Base-by-base conservation (phyloP, 441 rosid species). In the Adansonia grandidieri region DNA sequence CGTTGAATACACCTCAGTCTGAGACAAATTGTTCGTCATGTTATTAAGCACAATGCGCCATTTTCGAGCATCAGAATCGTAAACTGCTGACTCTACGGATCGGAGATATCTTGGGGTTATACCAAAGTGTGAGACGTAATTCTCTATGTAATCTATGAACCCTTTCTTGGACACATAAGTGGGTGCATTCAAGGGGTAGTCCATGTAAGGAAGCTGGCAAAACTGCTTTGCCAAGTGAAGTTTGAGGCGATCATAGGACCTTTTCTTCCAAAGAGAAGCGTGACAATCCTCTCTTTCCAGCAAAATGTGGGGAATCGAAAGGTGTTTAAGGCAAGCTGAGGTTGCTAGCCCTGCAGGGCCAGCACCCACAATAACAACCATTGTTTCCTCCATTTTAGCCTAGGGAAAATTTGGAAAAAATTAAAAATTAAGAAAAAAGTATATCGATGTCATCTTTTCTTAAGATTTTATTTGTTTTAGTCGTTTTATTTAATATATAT, bases 351-450 rank as follows among this genome's bases (percentile, higher is more conserved):
- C 40, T 0, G 65, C 65, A 61, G 65, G 65, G 15, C 40, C 65
- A 22, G 65, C 40, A 9, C 64, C 64, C 2, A 60, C 64, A 22
- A 60, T 60, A 60, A 60, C 37, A 60, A 22, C 64, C 64, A 60
- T 60, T 1, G 11, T 60, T 60, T 60, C 64, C 64, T 22, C 64
- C 64, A 60, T 58, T 58, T 58, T 58, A 61, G 3, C 37, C 37
- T 32, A 32, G 37, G 37, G 37, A 32, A 32, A 32, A 32, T 32
- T 32, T 32, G 37, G 37, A 32, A 32, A 32, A 32, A 32, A 32
- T 32, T 32, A 32, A 32, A 32, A 32, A 32, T 32, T 32, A 32
- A 32, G 37, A 32, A 32, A 32, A 32, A 32, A 2, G 37, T 32
- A 1, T 32, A 32, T 32, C 37, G 37, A 2, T 6, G 19, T 54